Percentiles rank a stretch among this genome's conserved stretches.
Conservation (phyloP, 1,284 basidiomycete genomes). For the Porodaedalea pini region DNA sequence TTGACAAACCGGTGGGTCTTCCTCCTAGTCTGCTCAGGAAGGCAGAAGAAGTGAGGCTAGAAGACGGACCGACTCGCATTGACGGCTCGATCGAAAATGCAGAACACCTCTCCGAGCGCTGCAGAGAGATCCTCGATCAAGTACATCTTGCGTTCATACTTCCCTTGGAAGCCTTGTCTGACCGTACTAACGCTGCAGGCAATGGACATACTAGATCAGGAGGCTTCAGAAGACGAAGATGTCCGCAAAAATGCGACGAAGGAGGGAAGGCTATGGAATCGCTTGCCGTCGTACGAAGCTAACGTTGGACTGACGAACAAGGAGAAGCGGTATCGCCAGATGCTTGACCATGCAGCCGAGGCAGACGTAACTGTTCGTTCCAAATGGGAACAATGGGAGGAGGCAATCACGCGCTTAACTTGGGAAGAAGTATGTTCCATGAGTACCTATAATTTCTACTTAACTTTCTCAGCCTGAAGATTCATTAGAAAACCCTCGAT, state of each 20-base stretch:
- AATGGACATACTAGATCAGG: slow-evolving; percentile 83
- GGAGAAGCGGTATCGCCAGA: slow-evolving; percentile 64
- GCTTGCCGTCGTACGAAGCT: slow-evolving; percentile 74
- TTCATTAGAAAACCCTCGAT: slow-evolving; percentile 61
- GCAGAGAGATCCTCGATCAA: slow-evolving; percentile 69
- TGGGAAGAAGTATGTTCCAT: slow-evolving; percentile 58
- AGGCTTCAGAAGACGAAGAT: slow-evolving; percentile 84
- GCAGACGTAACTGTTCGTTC: slow-evolving; percentile 74
- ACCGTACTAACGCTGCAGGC: slow-evolving; percentile 47
- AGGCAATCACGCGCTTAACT: slow-evolving; percentile 66
- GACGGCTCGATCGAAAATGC: slow-evolving; percentile 74
- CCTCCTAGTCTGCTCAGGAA: slow-evolving; percentile 86
- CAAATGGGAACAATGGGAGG: slow-evolving; percentile 88
- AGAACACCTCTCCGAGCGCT: slow-evolving; percentile 60
- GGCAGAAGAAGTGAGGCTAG: slow-evolving; percentile 79
- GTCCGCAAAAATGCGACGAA: slow-evolving; percentile 45
- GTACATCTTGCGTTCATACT: slow-evolving; percentile 39
- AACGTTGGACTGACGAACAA: slow-evolving; percentile 72
- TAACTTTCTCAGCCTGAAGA: neutral
- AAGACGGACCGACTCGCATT: slow-evolving; percentile 74
- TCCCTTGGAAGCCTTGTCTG: neutral
- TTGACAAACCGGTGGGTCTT: slow-evolving; percentile 83
- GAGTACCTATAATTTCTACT: neutral
- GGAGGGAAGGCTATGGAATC: slow-evolving; percentile 35
- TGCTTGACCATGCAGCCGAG: slow-evolving; percentile 68